These are phyloP conservation scores for Aschersonia sp. DNA, from an alignment of 2,329 filamentous ascomycete species.

Conservation along the genomic window DNA sequence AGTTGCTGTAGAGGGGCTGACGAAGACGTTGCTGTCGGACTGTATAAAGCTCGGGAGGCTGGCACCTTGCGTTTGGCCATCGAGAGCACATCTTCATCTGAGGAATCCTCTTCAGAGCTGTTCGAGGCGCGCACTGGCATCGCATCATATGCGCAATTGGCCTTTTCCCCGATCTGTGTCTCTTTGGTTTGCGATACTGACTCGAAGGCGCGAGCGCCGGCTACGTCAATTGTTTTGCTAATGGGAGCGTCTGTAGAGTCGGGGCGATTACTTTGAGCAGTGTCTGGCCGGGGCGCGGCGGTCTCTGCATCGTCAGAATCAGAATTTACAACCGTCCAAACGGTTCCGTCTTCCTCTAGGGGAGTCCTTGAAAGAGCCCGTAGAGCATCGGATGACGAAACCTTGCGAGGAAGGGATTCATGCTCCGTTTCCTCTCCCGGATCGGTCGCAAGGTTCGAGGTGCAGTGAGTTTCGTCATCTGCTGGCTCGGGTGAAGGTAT, in stretches of 20 bases:
- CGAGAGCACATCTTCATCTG: conserved; percentile 25
- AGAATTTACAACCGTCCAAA: conserved; percentile 35
- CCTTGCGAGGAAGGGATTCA: conserved; percentile 31
- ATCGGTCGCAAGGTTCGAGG: conserved; percentile 20
- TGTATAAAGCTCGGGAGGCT: not conserved
- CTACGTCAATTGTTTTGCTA: not conserved
- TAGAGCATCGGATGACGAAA: conserved; percentile 40
- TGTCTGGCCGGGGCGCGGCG: not conserved
- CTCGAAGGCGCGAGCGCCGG: not conserved
- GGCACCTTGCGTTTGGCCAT: conserved; percentile 16
- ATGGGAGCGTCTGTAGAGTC: not conserved
- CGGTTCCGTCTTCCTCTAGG: conserved; percentile 28
- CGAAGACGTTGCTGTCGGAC: not conserved
- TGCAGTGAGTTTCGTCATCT: conserved; percentile 13
- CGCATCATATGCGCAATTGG: too few species aligned
- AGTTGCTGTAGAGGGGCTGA: not conserved
- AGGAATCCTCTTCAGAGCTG: conserved; percentile 17
- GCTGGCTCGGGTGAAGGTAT: conserved; percentile 11
- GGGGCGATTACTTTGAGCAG: not conserved
- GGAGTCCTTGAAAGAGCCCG: conserved; percentile 36
- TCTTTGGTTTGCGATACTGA: not conserved
- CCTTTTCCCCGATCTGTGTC: not conserved
- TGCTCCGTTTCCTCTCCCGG: conserved; percentile 23
- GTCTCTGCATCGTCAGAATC: conserved; percentile 13
- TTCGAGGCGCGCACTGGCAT: not conserved